A percentile compares a stretch with the other conserved stretches of the same genome.
These are phyloP conservation scores for Tieghemostelium lacteum DNA, from an alignment of 78 protist species.

Conservation along the genomic window DNA sequence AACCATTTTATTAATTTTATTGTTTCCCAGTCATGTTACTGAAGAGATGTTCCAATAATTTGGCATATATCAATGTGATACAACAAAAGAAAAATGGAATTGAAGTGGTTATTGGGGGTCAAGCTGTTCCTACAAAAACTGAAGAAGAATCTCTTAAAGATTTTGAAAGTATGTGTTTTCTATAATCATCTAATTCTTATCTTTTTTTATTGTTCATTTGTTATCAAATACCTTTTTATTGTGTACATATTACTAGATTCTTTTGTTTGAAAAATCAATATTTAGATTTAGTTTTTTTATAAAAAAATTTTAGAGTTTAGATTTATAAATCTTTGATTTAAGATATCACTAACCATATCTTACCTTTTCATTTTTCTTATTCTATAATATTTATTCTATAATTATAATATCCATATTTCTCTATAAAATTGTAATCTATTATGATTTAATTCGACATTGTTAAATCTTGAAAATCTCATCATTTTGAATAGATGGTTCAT, in stretches of 20 bases:
- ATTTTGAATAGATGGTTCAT: slow-evolving; percentile 51
- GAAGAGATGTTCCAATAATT: slow-evolving; percentile 32
- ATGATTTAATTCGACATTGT: too few species aligned
- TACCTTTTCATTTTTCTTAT: background rate
- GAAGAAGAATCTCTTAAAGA: slow-evolving; percentile 15
- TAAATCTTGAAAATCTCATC: background rate
- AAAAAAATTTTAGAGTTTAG: background rate
- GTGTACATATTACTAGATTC: too few species aligned
- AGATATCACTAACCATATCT: background rate
- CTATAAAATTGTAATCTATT: too few species aligned
- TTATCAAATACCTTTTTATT: too few species aligned
- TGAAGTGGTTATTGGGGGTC: background rate
- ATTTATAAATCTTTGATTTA: background rate
- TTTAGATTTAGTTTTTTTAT: background rate
- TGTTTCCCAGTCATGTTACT: too few species aligned
- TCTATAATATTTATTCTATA: background rate
- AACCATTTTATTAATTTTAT: too few species aligned
- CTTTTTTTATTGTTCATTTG: background rate
- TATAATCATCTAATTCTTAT: background rate
- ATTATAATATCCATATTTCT: too few species aligned
- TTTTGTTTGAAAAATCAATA: too few species aligned
- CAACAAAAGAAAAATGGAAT: slow-evolving; percentile 4
- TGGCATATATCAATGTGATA: background rate
- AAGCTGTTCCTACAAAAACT: background rate
- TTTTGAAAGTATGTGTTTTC: background rate